phyloP scores from a whole-genome alignment of 352 stramenopile genomes.

The Phytophthora vignae region DNA sequence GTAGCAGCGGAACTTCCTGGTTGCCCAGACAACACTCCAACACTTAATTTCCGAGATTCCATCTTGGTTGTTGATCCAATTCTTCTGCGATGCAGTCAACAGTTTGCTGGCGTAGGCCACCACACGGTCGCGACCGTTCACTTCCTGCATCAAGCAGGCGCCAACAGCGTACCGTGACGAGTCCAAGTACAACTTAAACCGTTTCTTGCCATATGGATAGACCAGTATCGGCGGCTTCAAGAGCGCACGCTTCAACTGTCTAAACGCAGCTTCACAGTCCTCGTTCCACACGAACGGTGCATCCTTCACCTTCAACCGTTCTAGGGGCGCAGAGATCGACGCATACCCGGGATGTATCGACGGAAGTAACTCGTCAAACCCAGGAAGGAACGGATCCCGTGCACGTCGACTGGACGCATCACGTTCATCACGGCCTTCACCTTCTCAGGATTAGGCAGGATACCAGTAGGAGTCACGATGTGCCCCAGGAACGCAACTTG shows the following conservation, averaged over 20 bases:
- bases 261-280: slow-evolving; percentile 10
- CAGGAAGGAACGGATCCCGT: not conserved
- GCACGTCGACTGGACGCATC: not conserved
- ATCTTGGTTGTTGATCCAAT: slow-evolving; percentile 3
- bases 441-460: slow-evolving; percentile 7
- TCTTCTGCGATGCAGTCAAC: slow-evolving; percentile 8
- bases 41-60: slow-evolving; percentile 6
- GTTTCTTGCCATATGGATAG: slow-evolving; percentile 1
- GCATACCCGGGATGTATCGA: slow-evolving; percentile 11
- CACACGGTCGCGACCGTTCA: slow-evolving; percentile 2
- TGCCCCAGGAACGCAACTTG: slow-evolving; percentile 11
- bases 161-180: slow-evolving; percentile 2
- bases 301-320: slow-evolving; percentile 13
- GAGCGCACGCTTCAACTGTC: no score
- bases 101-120: slow-evolving; percentile 13
- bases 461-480: slow-evolving; percentile 1
- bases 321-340: not conserved
- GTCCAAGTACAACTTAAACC: slow-evolving; percentile 11
- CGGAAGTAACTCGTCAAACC: slow-evolving; percentile 9
- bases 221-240: slow-evolving; percentile 11
- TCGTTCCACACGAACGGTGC: not conserved
- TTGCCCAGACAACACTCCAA: slow-evolving; percentile 7
- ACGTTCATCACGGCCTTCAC: not conserved
- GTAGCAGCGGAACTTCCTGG: slow-evolving; percentile 9
- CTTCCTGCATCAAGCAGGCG: slow-evolving; percentile 10